Evolutionary conservation across 2,329 filamentous ascomycete genomes (phyloP).

Genomic region (Acrodontium crateriforme): DNA sequence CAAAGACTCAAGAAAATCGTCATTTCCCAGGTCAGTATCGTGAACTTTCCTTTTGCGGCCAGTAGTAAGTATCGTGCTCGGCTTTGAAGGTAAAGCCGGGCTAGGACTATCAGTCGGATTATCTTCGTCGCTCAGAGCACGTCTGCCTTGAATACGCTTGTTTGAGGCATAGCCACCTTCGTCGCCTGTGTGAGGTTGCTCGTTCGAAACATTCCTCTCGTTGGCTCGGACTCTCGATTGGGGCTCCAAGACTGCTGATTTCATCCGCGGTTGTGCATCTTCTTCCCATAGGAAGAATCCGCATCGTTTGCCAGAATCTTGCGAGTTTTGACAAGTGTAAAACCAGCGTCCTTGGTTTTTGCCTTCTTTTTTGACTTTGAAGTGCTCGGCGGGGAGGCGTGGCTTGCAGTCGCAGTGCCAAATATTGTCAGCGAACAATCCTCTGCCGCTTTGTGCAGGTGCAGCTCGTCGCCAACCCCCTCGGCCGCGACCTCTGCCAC

Average conservation of each 20-base stretch:
- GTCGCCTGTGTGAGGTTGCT: not conserved
- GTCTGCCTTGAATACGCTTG: too few species aligned
- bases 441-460: conserved; percentile 8
- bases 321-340: conserved; percentile 47
- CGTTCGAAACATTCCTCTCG: not conserved
- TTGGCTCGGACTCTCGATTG: conserved; percentile 35
- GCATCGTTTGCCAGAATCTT: conserved; percentile 35
- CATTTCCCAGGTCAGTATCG: conserved; percentile 10
- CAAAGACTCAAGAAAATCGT: conserved; percentile 21
- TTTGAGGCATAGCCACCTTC: too few species aligned
- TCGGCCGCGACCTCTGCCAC: conserved; percentile 3
- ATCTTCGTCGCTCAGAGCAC: too few species aligned
- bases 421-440: conserved; percentile 21
- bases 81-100: too few species aligned
- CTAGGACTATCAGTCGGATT: too few species aligned
- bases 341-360: conserved; percentile 39
- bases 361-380: conserved; percentile 44
- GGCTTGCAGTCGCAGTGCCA: conserved; percentile 45
- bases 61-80: too few species aligned
- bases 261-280: conserved; percentile 37
- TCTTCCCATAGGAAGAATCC: conserved; percentile 46
- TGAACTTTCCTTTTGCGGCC: conserved; percentile 15
- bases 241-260: conserved; percentile 29
- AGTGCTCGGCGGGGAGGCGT: conserved; percentile 38
- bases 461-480: conserved; percentile 3